Evolutionary conservation across 106 monocot genomes (phyloP), one percentile per base, ranked within the genome.

Genomic region (Alisma plantagoaquatica): DNA sequence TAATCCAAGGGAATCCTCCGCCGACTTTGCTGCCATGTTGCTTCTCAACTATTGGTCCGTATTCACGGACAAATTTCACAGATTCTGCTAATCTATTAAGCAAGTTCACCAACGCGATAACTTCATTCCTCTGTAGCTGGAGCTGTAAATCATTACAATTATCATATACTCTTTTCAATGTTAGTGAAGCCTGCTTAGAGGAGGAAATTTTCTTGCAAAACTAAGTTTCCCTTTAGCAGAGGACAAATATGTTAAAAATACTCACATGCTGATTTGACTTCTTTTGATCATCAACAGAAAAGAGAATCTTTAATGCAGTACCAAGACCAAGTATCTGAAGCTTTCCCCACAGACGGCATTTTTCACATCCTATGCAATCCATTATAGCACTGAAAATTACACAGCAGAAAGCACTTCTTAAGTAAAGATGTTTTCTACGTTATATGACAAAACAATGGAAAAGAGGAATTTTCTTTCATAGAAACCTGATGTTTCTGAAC

Each of bases 401-500:
- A 38, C 35, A 42, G 43, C 1, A 45, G 20, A 18, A 23, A 22
- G 2, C 1, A 21, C 2, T 23, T 20, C 21, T 15, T 43, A 19
- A 43, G 43, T 19, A n/a, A 2, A 4, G 43, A 9, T 43, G 43
- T 2, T 43, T 43, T 19, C 43, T 43, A 19, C 8, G 2, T 14
- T 2, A 15, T 43, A 19, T 2, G 43, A 43, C 19, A 43, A 20
- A 53, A 11, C 11, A 53, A 10, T n/a, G 52, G 31, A 53, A 29
- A 12, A 53, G 31, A 27, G n/a, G n/a, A n/a, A n/a, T n/a, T n/a
- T n/a, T n/a, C n/a, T n/a, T n/a, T n/a, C n/a, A n/a, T n/a, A n/a
- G n/a, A 8, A 33, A 82, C 87, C 87, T 87, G 52, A 87, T 87
- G 43, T 82, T 87, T 62, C 77, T 77, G 51, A 87, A 87, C 52